These are phyloP conservation scores for Dothidotthia symphoricarpi DNA, from an alignment of 2,329 filamentous ascomycete species.

Conservation along the genomic window DNA sequence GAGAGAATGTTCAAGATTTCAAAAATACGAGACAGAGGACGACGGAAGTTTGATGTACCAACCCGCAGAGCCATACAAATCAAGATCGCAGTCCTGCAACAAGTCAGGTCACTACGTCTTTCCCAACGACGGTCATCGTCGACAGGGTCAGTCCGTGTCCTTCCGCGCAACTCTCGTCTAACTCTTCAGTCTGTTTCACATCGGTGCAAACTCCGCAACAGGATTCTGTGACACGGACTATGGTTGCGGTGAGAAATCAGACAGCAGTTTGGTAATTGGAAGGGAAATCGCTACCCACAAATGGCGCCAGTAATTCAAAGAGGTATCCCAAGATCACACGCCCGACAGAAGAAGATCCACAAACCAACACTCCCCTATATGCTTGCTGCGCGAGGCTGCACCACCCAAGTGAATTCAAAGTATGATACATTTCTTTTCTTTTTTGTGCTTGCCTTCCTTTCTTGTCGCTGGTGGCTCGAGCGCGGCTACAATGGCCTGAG, in stretches of 20 bases:
- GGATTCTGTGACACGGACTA: no score
- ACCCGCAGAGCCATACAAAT: no score
- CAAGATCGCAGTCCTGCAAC: no score
- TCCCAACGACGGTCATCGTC: no score
- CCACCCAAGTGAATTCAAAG: conserved; percentile 36
- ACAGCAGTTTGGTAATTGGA: conserved; percentile 26
- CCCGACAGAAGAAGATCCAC: conserved; percentile 32
- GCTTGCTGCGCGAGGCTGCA: conserved; percentile 3
- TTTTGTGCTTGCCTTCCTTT: conserved; percentile 52
- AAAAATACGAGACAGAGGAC: background rate
- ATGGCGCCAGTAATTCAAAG: conserved; percentile 39
- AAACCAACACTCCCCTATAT: conserved; percentile 26
- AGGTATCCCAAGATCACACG: conserved; percentile 44
- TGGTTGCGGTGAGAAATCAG: conserved; percentile 13
- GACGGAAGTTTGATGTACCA: no score
- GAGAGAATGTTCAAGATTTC: no score
- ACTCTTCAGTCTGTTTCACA: background rate
- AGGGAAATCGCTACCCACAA: conserved; percentile 42
- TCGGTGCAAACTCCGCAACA: no score
- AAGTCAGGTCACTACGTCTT: no score
- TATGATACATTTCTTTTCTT: conserved; percentile 38
- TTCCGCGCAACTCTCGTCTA: no score
- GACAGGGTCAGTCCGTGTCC: no score
- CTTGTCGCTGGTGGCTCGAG: conserved; percentile 75
- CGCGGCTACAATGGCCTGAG: conserved; percentile 88